Evolutionary conservation across 305 asterid genomes (phyloP), one percentile per base, ranked within the genome.

Genomic region (Fraxinus ornus): DNA sequence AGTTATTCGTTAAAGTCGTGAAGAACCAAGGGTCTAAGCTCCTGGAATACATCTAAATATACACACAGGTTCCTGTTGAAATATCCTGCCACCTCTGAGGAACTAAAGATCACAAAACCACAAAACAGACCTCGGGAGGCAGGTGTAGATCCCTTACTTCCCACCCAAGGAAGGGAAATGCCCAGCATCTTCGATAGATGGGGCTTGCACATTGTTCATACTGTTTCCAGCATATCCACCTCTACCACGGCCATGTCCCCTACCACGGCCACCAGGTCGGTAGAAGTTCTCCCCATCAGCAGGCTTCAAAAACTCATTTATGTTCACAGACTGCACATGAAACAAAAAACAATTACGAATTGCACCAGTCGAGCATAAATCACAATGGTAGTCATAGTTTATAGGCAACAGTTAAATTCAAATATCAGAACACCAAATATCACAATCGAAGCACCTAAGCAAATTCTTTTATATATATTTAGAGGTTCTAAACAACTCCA

Each of bases 281-380:
- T 86, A 84, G 84, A 84, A 83, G 64, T 55, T n/a, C 28, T 90
- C 94, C 13, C 97, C 94, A 13, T 93, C 92, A 52, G 94, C 89
- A 5, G 94, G 95, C 84, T 91, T 93, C 90, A 93, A 72, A 78
- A 91, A 93, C 88, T 90, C 94, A 47, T 83, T 92, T 82, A 93
- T 91, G 91, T 89, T 90, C 7, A 91, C 85, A 68, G 94, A 83
- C 97, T 93, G 85, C 83, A 82, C 9, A 36, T 21, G 33, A 24
- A 76, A 19, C n/a, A 75, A 49, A 21, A 30, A 8, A 49, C 21
- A 36, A 32, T 13, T 15, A 8, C 2, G 1, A 68, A 33, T 5
- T 21, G 19, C 21, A 57, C 15, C 1, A 75, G 32, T 24, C 10
- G 1, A 70, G 44, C 72, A n/a, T 64, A 75, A 64, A 22, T 33